Evolutionary conservation across 306 rosid genomes (phyloP).

Genomic region (Ziziphus jujuba): DNA sequence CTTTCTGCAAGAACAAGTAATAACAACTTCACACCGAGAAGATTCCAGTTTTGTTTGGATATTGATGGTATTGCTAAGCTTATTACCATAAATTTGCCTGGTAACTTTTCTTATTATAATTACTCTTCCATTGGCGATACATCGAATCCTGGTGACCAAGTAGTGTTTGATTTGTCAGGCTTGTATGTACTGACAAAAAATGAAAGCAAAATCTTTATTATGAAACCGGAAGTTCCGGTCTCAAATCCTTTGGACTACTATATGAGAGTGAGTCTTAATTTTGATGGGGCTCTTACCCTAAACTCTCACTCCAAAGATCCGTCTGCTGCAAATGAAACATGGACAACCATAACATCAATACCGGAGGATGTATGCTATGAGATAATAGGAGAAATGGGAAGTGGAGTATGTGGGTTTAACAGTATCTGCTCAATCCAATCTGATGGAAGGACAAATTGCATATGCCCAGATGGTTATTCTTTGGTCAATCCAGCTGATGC

Average conservation of each 20-base stretch:
- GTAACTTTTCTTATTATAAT: not conserved
- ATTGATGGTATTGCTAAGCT: conserved; percentile 17
- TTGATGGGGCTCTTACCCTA: no score
- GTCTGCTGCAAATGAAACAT: no score
- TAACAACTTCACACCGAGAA: conserved; percentile 35
- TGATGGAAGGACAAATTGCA: no score
- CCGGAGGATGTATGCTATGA: no score
- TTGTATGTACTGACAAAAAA: conserved; percentile 1
- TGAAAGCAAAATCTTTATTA: not conserved
- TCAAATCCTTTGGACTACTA: conserved; percentile 20
- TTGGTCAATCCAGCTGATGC: conserved; percentile 29
- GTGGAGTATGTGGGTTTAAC: no score
- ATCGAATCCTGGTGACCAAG: not conserved
- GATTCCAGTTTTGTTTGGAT: conserved; percentile 37
- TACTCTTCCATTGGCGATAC: not conserved
- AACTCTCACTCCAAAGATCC: no score
- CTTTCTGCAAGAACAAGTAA: conserved; percentile 35
- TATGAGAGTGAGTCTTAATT: conserved; percentile 38
- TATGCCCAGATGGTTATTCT: no score
- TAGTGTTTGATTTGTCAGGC: not conserved
- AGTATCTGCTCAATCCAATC: no score
- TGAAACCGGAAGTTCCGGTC: not conserved
- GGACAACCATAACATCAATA: no score
- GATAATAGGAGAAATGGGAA: conserved; percentile 37
- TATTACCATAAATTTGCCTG: conserved; percentile 5